These are phyloP conservation scores for Nothophoma quercina DNA, from an alignment of 2,329 filamentous ascomycete species.

Conservation along the genomic window DNA sequence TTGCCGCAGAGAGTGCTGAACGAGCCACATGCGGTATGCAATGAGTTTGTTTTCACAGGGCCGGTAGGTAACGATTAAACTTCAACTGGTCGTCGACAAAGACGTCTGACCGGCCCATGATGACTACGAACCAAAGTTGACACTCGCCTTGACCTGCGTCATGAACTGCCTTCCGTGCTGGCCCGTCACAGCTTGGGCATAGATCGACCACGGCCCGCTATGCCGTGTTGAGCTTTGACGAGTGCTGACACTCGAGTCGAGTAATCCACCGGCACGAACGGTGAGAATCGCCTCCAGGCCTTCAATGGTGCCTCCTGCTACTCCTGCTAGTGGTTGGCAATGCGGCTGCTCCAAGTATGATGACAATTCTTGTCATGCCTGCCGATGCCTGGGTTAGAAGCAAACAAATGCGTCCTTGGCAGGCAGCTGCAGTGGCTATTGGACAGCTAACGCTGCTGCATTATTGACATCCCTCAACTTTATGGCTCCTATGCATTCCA, in stretches of 20 bases:
- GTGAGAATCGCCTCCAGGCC: conserved; percentile 15
- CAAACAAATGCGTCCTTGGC: conserved; percentile 1
- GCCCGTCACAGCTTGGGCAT: conserved; percentile 8
- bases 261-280: conserved; percentile 9
- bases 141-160: conserved; percentile 1
- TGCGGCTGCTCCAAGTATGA: conserved; percentile 6
- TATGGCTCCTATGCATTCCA: background rate
- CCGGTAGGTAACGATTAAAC: conserved; percentile 2
- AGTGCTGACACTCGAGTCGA: background rate
- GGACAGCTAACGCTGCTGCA: background rate
- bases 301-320: conserved; percentile 1
- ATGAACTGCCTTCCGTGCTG: background rate
- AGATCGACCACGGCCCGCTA: conserved; percentile 17
- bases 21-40: conserved; percentile 8
- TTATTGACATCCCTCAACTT: conserved; percentile 1
- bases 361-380: conserved; percentile 7
- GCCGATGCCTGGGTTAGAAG: conserved; percentile 1
- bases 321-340: conserved; percentile 4
- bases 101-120: background rate
- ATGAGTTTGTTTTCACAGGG: conserved; percentile 4
- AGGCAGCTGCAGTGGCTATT: conserved; percentile 6
- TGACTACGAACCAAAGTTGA: background rate
- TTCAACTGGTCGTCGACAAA: background rate
- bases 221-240: conserved; percentile 11
- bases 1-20: conserved; percentile 23